These are phyloP conservation scores for Entomortierella lignicola DNA, from an alignment of 192 early-diverging fungal genomes.

Conservation along the genomic window DNA sequence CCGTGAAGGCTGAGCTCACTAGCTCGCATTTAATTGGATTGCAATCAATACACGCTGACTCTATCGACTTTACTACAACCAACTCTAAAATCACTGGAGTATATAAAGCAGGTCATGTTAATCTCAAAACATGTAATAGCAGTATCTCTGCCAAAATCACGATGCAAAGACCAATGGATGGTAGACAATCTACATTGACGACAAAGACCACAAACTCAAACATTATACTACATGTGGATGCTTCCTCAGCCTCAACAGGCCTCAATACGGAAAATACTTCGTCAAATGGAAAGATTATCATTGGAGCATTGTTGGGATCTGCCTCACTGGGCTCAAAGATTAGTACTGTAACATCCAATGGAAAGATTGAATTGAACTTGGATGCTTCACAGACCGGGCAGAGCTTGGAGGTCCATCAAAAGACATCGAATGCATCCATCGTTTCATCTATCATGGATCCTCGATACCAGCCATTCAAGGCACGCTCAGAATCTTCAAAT, in stretches of 20 bases:
- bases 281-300: constrained; percentile 31
- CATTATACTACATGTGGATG: constrained; percentile 42
- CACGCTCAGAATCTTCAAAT: constrained; percentile 12
- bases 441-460: constrained; percentile 42
- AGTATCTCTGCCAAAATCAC: constrained; percentile 46
- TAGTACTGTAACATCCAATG: constrained; percentile 13
- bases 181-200: constrained; percentile 30
- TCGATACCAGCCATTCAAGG: constrained; percentile 16
- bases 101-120: constrained; percentile 39
- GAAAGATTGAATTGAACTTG: constrained; percentile 40
- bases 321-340: constrained; percentile 11
- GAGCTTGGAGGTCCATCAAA: constrained; percentile 28
- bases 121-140: constrained; percentile 30
- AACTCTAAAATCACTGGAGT: constrained; percentile 32
- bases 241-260: constrained; percentile 12
- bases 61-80: constrained; percentile 24
- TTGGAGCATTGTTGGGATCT: constrained; percentile 33
- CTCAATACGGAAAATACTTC: constrained; percentile 32
- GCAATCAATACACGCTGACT: constrained; percentile 31
- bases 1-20: constrained; percentile 13
- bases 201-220: constrained; percentile 41
- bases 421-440: constrained; percentile 31
- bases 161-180: constrained; percentile 25
- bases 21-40: constrained; percentile 34
- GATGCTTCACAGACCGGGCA: constrained; percentile 46